These are phyloP conservation scores for Bolboschoenus planiculmis DNA, from an alignment of 176 grass and related monocot genomes.

Conservation along the genomic window DNA sequence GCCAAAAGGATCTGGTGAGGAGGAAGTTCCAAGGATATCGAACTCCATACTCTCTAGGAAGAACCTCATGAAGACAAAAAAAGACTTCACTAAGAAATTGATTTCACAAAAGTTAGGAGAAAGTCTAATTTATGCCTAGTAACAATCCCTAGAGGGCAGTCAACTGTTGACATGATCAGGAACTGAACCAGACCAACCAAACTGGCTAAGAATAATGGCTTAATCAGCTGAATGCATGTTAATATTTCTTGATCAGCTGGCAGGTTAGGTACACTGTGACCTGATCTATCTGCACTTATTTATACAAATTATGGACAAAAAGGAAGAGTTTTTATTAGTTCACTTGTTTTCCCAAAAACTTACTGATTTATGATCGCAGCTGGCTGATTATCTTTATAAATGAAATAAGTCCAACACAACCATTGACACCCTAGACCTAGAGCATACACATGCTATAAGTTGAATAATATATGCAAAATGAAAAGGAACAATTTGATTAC, in stretches of 20 bases:
- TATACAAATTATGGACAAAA: not conserved
- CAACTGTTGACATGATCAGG: not conserved
- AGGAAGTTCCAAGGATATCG: slow-evolving; percentile 42
- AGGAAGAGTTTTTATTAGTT: not conserved
- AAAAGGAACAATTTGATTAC: slow-evolving; percentile 23
- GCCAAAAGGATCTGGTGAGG: slow-evolving; percentile 23
- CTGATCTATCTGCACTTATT: not conserved
- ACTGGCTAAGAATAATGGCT: not conserved
- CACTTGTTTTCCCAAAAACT: not conserved
- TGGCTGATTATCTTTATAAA: not conserved
- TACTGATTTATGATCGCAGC: too few species aligned
- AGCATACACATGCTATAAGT: not conserved
- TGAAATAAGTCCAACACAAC: not conserved
- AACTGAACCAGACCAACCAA: not conserved
- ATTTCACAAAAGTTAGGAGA: slow-evolving; percentile 5
- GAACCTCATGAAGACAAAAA: slow-evolving; percentile 28
- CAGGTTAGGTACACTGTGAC: not conserved
- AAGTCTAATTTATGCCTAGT: not conserved
- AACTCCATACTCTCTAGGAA: slow-evolving; percentile 46
- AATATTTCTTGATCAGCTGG: not conserved
- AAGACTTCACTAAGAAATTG: not conserved
- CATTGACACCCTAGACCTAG: not conserved
- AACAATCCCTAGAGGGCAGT: not conserved
- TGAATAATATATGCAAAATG: slow-evolving; percentile 10
- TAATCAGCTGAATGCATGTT: not conserved